Percentiles rank a stretch among this genome's conserved stretches.
phyloP scores from a whole-genome alignment of 495 filamentous ascomycete genomes.

The Pseudotulostoma volvatum region DNA sequence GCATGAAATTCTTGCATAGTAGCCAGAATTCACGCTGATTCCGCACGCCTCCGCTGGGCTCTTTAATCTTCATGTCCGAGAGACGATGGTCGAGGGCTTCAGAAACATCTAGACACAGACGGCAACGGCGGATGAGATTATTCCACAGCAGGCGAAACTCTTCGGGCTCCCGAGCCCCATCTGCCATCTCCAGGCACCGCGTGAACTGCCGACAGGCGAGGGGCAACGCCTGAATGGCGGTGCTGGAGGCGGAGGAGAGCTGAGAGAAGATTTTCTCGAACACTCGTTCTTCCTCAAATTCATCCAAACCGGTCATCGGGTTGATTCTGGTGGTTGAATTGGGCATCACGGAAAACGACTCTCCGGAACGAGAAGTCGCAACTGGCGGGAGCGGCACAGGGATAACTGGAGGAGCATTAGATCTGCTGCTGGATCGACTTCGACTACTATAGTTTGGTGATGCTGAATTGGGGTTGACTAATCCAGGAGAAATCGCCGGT shows the following conservation, averaged over 20 bases:
- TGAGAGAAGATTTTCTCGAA: constrained; percentile 70
- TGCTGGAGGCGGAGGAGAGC: constrained; percentile 47
- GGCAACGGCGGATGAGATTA: constrained; percentile 48
- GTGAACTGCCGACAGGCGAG: constrained; percentile 45
- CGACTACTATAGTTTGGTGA: constrained; percentile 21
- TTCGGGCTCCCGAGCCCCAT: constrained; percentile 28
- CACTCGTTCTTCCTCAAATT: constrained; percentile 56
- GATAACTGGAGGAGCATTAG: constrained; percentile 29
- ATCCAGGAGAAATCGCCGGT: constrained; percentile 20
- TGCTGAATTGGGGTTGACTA: constrained; percentile 11
- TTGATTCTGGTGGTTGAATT: constrained; percentile 29
- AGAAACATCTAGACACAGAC: constrained; percentile 45
- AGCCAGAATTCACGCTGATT: constrained; percentile 71
- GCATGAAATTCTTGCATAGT: constrained; percentile 58
- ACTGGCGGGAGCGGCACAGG: constrained; percentile 29
- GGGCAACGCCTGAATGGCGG: constrained; percentile 50
- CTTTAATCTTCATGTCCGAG: constrained; percentile 67
- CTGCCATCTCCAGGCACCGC: constrained; percentile 29
- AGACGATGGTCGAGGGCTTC: constrained; percentile 52
- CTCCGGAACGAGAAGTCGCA: constrained; percentile 60
- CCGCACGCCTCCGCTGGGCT: constrained; percentile 49
- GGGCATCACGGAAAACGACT: constrained; percentile 52
- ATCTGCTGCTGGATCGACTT: constrained; percentile 36
- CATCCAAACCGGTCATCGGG: constrained; percentile 38
- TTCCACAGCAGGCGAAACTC: constrained; percentile 49